Percentiles rank a stretch among this genome's conserved stretches.
These are phyloP conservation scores for Pigoraptor vietnamica DNA, from an alignment of 78 protist species.

Conservation along the genomic window DNA sequence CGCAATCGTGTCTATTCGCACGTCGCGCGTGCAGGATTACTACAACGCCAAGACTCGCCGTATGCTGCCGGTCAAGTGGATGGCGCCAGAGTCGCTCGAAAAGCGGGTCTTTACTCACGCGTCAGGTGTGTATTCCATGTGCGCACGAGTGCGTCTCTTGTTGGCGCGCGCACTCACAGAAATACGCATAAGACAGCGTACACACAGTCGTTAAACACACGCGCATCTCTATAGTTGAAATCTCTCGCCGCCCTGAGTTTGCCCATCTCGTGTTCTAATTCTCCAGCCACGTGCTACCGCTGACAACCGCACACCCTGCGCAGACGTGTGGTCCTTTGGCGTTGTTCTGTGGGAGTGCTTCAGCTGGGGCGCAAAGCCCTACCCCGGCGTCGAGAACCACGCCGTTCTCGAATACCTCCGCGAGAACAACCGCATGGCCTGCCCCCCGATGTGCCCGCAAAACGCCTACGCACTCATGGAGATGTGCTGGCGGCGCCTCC, in stretches of 20 bases:
- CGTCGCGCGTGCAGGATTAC: too few species aligned
- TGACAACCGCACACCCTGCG: too few species aligned
- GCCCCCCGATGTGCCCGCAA: not conserved
- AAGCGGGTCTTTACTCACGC: not conserved
- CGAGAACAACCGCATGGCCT: not conserved
- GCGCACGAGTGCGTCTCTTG: too few species aligned
- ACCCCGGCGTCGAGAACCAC: not conserved
- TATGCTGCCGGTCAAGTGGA: not conserved
- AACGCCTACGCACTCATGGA: not conserved
- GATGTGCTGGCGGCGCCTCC: not conserved
- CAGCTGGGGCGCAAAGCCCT: not conserved
- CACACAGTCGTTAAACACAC: too few species aligned
- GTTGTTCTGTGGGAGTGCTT: not conserved
- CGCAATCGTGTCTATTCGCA: too few species aligned
- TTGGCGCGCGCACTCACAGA: too few species aligned
- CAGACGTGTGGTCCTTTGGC: not conserved
- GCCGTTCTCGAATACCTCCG: not conserved
- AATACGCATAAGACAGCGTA: too few species aligned
- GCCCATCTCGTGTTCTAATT: too few species aligned
- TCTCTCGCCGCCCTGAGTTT: too few species aligned
- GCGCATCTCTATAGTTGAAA: too few species aligned
- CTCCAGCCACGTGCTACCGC: too few species aligned
- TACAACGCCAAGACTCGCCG: not conserved
- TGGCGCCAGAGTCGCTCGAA: not conserved
- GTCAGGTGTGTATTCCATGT: too few species aligned